Base-by-base conservation (phyloP, 2,329 filamentous ascomycete genomes). In the Fusarium sulawesiense region DNA sequence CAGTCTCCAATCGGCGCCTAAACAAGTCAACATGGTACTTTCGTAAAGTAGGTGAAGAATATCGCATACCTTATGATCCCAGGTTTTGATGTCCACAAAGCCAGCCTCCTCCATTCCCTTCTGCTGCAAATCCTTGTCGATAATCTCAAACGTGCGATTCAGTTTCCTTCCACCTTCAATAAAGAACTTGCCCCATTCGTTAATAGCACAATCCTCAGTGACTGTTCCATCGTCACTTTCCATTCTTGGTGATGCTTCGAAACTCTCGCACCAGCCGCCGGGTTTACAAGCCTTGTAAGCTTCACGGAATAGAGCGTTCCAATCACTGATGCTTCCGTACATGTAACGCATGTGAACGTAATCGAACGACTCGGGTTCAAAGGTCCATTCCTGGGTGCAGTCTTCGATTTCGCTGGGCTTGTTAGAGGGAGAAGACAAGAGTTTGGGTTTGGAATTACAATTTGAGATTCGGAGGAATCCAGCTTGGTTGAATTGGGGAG, bases 321-420 rank as follows among this genome's bases (percentile, higher is more conserved):
- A 90, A 66, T 89, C 87, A 6, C 80, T 77, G 56, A 91, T 85
- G 59, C 84, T 84, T 45, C 88, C 89, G 1, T 84, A 80, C 60
- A 91, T 78, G 66, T 86, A 82, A 32, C 86, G 84, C 12, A 87
- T 85, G 72, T 91, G 89, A 40, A 91, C 85, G 64, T 85, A 88
- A 76, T 91, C 88, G 70, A 89, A 88, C 10, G 81, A 77, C 48
- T 67, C 51, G 1, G 56, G 53, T 3, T 60, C 46, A 5, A 73
- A 78, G 1, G 76, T 78, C 77, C 77, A 79, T 20, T 73, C 40
- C 64, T 76, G 56, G 48, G 76, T 65, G 61, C 77, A 67, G 76
- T 80, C 50, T 78, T 80, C 70, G 21, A 73, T 73, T 4, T 73
- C 70, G 0, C 70, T 73, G 3, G 0, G 7, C 0, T 1, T 6